These are phyloP conservation scores for Calonectria pteridis DNA, from an alignment of 2,329 filamentous ascomycete species.

Conservation along the genomic window DNA sequence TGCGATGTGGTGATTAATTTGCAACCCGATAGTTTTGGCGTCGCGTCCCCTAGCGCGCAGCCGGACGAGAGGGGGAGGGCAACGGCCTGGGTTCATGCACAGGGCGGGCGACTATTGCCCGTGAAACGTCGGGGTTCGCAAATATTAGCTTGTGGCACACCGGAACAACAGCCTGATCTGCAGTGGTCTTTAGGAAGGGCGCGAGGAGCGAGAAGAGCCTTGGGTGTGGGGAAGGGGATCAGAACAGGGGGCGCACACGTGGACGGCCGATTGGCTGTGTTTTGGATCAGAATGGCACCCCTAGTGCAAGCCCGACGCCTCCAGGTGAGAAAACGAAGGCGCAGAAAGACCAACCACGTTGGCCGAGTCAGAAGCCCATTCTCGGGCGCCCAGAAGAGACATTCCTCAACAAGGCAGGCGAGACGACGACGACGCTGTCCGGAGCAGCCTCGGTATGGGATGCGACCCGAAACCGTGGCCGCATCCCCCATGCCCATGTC, in stretches of 20 bases:
- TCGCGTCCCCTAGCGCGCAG: constrained; percentile 1
- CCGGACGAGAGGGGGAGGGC: background rate
- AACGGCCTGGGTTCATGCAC: constrained; percentile 7
- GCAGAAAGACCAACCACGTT: background rate
- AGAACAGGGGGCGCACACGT: constrained; percentile 23
- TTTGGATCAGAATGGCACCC: constrained; percentile 7
- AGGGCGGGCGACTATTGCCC: constrained; percentile 7
- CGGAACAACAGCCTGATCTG: constrained; percentile 5
- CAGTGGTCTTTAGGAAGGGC: background rate
- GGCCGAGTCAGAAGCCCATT: background rate
- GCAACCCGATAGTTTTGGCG: constrained; percentile 1
- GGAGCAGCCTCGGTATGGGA: constrained; percentile 4
- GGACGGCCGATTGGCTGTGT: constrained; percentile 30
- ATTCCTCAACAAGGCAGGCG: constrained; percentile 20
- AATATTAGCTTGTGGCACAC: background rate
- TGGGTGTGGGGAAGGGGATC: constrained; percentile 21
- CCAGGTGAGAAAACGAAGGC: background rate
- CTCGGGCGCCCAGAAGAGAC: background rate
- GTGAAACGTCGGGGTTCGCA: constrained; percentile 9
- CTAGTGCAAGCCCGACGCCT: constrained; percentile 15
- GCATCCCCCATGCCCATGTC: constrained; percentile 3
- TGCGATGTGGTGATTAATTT: background rate
- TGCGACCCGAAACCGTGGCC: constrained; percentile 9
- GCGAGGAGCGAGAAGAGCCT: background rate
- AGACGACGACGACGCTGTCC: background rate